Percentiles rank a stretch among this genome's conserved stretches.
phyloP scores from a whole-genome alignment of 768 basidiomycete species.

The Phallus indusiatus region DNA sequence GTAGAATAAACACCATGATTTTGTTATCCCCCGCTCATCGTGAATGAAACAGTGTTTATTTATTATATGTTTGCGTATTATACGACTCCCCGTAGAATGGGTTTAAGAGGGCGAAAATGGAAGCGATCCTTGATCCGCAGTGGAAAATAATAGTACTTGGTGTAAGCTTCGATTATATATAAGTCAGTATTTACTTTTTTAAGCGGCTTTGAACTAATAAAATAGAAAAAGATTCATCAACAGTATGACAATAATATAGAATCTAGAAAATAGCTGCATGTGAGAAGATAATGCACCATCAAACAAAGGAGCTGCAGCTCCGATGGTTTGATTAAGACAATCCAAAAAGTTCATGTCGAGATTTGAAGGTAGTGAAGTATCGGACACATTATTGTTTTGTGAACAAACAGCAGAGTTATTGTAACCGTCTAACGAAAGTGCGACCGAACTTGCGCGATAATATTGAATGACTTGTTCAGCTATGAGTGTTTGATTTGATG shows the following conservation, averaged over 20 bases:
- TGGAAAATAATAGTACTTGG: no score
- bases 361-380: conserved; percentile 41
- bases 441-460: conserved; percentile 57
- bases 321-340: conserved; percentile 60
- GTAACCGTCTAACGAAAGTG: conserved; percentile 54
- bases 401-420: conserved; percentile 48
- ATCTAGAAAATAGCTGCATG: neutral
- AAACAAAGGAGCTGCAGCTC: conserved; percentile 45
- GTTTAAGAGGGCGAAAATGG: no score
- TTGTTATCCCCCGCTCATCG: no score
- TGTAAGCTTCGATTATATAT: no score
- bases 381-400: conserved; percentile 28
- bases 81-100: no score
- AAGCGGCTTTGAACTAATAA: no score
- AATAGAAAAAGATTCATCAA: neutral
- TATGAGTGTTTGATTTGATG: conserved; percentile 14
- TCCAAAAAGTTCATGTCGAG: conserved; percentile 40
- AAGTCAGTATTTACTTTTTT: no score
- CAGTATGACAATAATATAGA: neutral
- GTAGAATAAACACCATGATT: no score
- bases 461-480: conserved; percentile 58
- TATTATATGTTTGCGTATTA: no score
- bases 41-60: no score
- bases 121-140: no score
- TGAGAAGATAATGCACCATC: conserved; percentile 21